phyloP scores from a whole-genome alignment of 306 rosid species.

The Comarum palustre region DNA sequence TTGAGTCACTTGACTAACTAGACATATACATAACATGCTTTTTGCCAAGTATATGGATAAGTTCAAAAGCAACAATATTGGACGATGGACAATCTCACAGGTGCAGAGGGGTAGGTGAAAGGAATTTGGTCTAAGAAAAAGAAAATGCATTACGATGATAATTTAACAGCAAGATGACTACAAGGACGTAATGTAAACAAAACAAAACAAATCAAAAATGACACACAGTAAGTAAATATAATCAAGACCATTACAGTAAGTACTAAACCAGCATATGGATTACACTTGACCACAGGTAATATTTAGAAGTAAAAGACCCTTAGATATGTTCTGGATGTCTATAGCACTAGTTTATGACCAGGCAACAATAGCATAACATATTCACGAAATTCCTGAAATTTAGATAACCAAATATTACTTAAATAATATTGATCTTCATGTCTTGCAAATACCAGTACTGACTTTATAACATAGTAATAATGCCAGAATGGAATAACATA shows the following conservation, averaged over 20 bases:
- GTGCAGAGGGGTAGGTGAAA: background rate
- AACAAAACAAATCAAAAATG: background rate
- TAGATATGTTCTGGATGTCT: background rate
- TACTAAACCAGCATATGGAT: background rate
- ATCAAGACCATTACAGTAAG: background rate
- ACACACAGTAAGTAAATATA: background rate
- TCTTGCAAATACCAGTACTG: background rate
- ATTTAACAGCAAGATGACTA: background rate
- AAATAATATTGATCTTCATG: background rate
- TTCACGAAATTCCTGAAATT: background rate
- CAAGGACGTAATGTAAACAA: too few relatives aligned
- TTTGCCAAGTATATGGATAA: background rate
- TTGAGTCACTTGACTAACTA: background rate
- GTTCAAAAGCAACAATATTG: background rate
- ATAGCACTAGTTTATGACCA: background rate
- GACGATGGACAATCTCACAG: background rate
- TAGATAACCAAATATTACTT: background rate
- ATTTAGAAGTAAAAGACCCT: background rate
- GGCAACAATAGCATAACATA: background rate
- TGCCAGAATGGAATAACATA: background rate
- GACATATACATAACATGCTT: background rate
- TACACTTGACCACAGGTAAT: background rate
- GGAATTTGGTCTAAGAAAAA: background rate
- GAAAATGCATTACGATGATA: background rate
- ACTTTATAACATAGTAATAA: background rate